Evolutionary conservation across 2,329 filamentous ascomycete species (phyloP).

Genomic region (Xylaria arbuscula): DNA sequence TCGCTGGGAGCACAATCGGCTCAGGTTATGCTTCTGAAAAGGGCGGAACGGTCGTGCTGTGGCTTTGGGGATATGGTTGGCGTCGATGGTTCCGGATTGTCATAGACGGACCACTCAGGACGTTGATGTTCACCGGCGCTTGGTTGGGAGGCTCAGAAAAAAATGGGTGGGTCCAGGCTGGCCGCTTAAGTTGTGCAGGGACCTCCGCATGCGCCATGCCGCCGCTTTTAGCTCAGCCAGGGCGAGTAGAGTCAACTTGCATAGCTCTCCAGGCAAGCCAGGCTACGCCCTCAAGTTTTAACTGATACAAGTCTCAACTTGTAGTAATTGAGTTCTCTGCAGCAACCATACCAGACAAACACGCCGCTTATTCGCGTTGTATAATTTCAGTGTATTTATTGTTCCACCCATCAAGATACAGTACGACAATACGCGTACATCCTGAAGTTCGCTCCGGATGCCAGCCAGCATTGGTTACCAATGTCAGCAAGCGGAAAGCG

Average conservation of each 20-base stretch:
- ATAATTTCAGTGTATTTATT: no score
- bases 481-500: background rate
- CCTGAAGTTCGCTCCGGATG: no score
- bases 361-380: no score
- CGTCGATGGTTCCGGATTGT: conserved; percentile 15
- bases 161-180: conserved; percentile 37
- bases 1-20: conserved; percentile 44
- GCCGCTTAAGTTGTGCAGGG: conserved; percentile 7
- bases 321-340: no score
- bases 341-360: no score
- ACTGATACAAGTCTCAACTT: no score
- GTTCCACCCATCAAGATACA: no score
- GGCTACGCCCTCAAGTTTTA: background rate
- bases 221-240: background rate
- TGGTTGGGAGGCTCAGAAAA: conserved; percentile 39
- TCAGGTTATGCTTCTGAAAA: conserved; percentile 7
- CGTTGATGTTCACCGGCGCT: conserved; percentile 25
- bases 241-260: background rate
- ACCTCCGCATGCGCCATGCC: conserved; percentile 4
- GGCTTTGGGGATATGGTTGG: background rate
- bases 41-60: background rate
- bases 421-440: no score
- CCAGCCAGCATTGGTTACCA: background rate
- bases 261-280: background rate
- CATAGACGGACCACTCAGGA: background rate